Conservation (phyloP, 768 basidiomycete species). For the Boletus reticuloceps region DNA sequence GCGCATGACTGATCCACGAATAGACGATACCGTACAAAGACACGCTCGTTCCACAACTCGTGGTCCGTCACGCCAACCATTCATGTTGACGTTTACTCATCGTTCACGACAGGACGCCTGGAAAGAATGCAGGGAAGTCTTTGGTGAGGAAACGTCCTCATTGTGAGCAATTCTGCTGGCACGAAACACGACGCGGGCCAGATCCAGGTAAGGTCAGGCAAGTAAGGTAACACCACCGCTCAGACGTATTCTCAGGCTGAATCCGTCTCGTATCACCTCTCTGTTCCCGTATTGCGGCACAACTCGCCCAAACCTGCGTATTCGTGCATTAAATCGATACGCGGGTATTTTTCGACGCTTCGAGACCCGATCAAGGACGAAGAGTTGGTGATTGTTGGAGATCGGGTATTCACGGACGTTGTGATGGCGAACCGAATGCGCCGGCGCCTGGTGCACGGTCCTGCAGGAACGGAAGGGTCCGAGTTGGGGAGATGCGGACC, state of each 20-base stretch:
- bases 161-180: constrained; percentile 95
- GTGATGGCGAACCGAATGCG: constrained; percentile 78
- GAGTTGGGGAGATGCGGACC: constrained; percentile 40
- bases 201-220: constrained; percentile 60
- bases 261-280: constrained; percentile 73
- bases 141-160: constrained; percentile 77
- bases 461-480: background rate
- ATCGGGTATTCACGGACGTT: constrained; percentile 90
- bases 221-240: background rate
- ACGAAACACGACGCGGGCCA: constrained; percentile 72
- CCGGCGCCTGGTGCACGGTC: constrained; percentile 2
- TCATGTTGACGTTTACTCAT: background rate
- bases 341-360: constrained; percentile 69
- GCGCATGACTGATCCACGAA: background rate
- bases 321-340: constrained; percentile 69
- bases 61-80: constrained; percentile 41
- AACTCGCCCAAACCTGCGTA: constrained; percentile 74
- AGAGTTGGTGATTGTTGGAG: constrained; percentile 82
- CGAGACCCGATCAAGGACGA: constrained; percentile 53
- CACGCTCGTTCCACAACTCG: constrained; percentile 68
- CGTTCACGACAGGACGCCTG: constrained; percentile 59
- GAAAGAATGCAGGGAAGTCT: constrained; percentile 65
- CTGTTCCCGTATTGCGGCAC: constrained; percentile 83
- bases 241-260: constrained; percentile 61
- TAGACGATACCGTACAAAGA: constrained; percentile 85